Evolutionary conservation across 768 basidiomycete genomes (phyloP).

Genomic region (Pisolithus orientalis): DNA sequence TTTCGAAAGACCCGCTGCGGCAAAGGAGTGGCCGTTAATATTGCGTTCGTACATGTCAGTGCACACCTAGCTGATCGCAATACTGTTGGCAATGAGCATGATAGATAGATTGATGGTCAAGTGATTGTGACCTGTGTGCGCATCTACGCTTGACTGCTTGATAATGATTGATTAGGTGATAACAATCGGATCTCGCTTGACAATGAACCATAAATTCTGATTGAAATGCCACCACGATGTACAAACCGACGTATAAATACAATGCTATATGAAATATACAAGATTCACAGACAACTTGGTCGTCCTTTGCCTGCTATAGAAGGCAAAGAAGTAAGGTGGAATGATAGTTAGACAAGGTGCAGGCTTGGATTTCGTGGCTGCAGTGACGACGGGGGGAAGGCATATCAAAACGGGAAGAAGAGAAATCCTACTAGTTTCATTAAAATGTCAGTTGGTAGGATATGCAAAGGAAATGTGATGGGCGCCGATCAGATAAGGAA

Average conservation of each 20-base stretch:
- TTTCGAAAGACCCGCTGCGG: background rate
- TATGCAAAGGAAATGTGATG: conserved; percentile 1
- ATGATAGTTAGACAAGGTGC: conserved; percentile 13
- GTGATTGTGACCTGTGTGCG: too few species aligned
- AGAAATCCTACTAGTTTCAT: conserved; percentile 8
- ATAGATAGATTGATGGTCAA: too few species aligned
- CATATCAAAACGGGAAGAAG: conserved; percentile 7
- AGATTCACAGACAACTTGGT: background rate
- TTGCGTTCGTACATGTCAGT: background rate
- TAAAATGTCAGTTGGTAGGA: conserved; percentile 16
- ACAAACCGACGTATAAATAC: conserved; percentile 6
- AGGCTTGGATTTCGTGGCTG: conserved; percentile 7
- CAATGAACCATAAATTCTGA: background rate
- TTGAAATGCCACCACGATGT: background rate
- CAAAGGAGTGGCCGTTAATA: too few species aligned
- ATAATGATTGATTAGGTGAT: too few species aligned
- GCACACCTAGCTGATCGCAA: too few species aligned
- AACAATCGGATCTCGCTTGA: too few species aligned
- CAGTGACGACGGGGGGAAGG: background rate
- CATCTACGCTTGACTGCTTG: too few species aligned
- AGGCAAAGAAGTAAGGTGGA: conserved; percentile 4
- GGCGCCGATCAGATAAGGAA: background rate
- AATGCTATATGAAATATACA: conserved; percentile 16
- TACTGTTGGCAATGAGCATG: too few species aligned
- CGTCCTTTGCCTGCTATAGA: background rate